phyloP scores from a whole-genome alignment of 2,329 filamentous ascomycete species.

The Aureobasidium sp. region DNA sequence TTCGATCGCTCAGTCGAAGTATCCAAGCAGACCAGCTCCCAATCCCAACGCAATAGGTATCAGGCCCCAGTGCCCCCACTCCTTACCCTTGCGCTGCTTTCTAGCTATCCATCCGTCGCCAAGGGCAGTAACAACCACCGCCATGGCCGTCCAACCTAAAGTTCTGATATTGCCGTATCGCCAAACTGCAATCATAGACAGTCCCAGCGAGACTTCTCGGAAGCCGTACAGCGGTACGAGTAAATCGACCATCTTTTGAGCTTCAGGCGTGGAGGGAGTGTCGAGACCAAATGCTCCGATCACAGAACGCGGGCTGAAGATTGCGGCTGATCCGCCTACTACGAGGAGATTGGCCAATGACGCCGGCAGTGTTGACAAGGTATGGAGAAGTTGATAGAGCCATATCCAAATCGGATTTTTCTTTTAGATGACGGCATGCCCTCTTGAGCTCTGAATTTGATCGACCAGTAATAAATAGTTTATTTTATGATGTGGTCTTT shows the following conservation, averaged over 20 bases:
- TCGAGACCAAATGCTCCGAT: background rate
- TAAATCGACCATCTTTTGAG: background rate
- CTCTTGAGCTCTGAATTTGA: background rate
- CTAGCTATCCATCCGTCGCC: background rate
- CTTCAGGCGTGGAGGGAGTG: background rate
- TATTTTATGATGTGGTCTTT: background rate
- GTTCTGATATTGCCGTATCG: background rate
- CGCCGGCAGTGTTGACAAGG: conserved; percentile 63
- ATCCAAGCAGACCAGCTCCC: background rate
- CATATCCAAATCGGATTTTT: conserved; percentile 57
- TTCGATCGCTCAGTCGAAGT: background rate
- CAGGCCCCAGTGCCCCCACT: background rate
- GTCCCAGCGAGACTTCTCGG: background rate
- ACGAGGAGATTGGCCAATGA: background rate
- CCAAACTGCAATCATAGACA: background rate
- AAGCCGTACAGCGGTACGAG: background rate
- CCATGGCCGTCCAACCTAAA: background rate
- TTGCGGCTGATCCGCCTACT: background rate
- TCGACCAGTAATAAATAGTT: background rate
- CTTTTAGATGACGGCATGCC: background rate
- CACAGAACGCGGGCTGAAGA: background rate
- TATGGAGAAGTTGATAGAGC: conserved; percentile 89
- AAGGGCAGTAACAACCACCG: background rate
- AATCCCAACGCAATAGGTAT: background rate
- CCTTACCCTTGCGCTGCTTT: background rate